These are phyloP conservation scores for Chlorella vulgaris DNA, from an alignment of 139 green algal genomes.

Conservation along the genomic window DNA sequence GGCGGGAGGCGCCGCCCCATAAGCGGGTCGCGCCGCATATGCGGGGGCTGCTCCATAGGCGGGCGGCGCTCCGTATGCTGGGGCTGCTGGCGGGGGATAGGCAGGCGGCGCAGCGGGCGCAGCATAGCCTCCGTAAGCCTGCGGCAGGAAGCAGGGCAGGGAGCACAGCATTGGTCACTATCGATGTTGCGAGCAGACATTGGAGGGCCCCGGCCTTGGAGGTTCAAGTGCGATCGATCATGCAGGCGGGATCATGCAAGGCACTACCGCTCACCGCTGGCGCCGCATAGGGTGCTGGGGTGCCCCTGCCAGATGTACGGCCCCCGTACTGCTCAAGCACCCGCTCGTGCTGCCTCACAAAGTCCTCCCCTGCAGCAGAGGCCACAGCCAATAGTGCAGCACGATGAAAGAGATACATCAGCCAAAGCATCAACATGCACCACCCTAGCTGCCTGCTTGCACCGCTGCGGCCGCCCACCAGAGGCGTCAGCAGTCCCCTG, in stretches of 20 bases:
- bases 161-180: background rate
- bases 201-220: no score
- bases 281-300: background rate
- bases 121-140: background rate
- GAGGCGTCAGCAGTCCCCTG: background rate
- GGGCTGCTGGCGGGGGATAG: background rate
- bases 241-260: background rate
- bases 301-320: background rate
- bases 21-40: background rate
- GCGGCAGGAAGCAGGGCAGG: background rate
- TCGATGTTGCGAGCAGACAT: no score
- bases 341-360: constrained; percentile 18
- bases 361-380: constrained; percentile 14
- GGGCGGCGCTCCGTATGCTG: background rate
- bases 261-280: background rate
- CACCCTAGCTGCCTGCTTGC: no score
- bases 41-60: background rate
- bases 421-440: no score
- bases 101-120: background rate
- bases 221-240: background rate
- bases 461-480: background rate
- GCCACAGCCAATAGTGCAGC: background rate
- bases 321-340: constrained; percentile 13
- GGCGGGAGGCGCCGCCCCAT: background rate
- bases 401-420: no score